phyloP scores from a whole-genome alignment of 225 moss, liverwort and hornwort species.

The Ulota crispa region DNA sequence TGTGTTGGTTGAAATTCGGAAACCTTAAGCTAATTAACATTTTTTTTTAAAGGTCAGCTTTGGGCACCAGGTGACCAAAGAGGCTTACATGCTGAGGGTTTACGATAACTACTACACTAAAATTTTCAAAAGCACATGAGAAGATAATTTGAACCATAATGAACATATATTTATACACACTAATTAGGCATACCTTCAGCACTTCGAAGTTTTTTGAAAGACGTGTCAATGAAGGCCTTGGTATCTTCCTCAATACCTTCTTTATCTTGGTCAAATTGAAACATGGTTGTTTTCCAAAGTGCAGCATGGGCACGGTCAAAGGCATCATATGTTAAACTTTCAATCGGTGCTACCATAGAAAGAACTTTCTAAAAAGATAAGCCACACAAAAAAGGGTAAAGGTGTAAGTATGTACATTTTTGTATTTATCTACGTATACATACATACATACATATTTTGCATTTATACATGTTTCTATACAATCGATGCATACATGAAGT shows the following conservation, averaged over 20 bases:
- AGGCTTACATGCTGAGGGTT: too few species aligned
- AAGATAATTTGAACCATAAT: background rate
- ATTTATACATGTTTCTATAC: too few species aligned
- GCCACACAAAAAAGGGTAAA: background rate
- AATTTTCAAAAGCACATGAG: too few species aligned
- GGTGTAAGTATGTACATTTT: background rate
- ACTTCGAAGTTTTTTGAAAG: slow-evolving; percentile 87
- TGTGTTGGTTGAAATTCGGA: background rate
- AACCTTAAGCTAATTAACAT: background rate
- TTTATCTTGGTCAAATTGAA: slow-evolving; percentile 72
- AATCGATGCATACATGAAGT: too few species aligned
- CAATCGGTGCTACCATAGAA: slow-evolving; percentile 79
- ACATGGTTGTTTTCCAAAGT: slow-evolving; percentile 69
- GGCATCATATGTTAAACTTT: slow-evolving; percentile 78
- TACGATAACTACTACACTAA: too few species aligned
- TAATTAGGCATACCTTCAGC: slow-evolving; percentile 58
- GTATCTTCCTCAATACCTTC: slow-evolving; percentile 74
- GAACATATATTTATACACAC: rapidly evolving
- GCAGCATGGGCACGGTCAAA: slow-evolving; percentile 66
- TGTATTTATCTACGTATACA: background rate
- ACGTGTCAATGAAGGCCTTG: slow-evolving; percentile 85
- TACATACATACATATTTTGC: background rate
- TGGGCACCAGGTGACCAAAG: background rate
- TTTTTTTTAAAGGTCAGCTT: rapidly evolving
- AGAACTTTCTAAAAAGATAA: slow-evolving; percentile 59